Evolutionary conservation across 73 alveolate genomes (phyloP), one percentile per base, ranked within the genome.

Genomic region (Uronychia setigera): DNA sequence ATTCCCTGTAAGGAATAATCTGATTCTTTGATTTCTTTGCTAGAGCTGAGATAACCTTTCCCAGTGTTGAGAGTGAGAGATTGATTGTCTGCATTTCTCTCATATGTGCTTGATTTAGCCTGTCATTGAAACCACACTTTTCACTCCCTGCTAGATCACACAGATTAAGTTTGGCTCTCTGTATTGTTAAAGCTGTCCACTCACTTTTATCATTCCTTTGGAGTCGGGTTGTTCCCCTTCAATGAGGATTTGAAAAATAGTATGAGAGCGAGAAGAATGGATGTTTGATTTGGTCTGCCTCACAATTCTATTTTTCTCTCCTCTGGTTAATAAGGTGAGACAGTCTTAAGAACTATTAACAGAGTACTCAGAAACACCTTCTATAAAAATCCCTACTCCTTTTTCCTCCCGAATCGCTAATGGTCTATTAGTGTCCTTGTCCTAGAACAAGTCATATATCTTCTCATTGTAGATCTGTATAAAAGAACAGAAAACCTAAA

Each of bases 1-100:
- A 88, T 85, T 96, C 99, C 74, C 99, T 87, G 89, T 96, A 97
- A 33, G 99, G 98, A 29, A 97, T 92, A 59, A 86, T 97, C 60
- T 92, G 79, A 31, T 60, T 80, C 35, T 90, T 86, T 32, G 82
- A 80, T 26, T 94, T 91, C 60, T 95, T 92, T 30, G 98, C 91
- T 1, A 85, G 58, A 28, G 87, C 79, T n/a, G 80, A 79, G 0
- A 90, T 90, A 1, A 90, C 95, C 79, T 90, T 90, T 35, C 95
- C 95, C 27, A 90, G 79, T 9, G 90, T 60, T 26, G 90, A 29
- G 27, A 90, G 82, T 30, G 91, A 77, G 58, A 83, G 67, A 57
- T 90, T 90, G 82, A 95, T 95, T 59, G 89, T 92, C 76, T 86
- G 91, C 28, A 90, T 35, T 75, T 90, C 95, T n/a, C 27, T 59